These are phyloP conservation scores for Trichosporon sp. DNA, from an alignment of 1,284 basidiomycete genomes.

Conservation along the genomic window DNA sequence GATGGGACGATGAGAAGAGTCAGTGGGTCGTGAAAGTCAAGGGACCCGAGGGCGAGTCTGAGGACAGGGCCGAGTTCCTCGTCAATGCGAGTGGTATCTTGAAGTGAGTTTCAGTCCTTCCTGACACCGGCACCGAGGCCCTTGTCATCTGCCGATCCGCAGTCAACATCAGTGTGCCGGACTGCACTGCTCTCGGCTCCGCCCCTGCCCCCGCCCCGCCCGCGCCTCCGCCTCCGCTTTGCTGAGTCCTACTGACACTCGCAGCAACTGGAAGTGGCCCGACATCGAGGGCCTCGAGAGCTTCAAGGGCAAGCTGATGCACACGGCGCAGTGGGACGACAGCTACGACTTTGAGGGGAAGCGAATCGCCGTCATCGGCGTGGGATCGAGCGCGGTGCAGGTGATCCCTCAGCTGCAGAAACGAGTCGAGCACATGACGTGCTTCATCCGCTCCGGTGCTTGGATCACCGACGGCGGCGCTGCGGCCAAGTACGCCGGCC, in stretches of 20 bases:
- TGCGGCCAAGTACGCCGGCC: slow-evolving; percentile 22
- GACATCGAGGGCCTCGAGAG: slow-evolving; percentile 25
- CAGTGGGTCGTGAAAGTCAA: slow-evolving; percentile 30
- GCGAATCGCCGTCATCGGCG: slow-evolving; percentile 18
- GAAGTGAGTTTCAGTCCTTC: background rate
- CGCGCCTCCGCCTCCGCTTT: background rate
- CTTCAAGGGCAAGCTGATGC: slow-evolving; percentile 28
- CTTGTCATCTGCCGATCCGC: background rate
- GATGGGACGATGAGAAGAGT: slow-evolving; percentile 23
- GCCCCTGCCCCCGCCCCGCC: too few species aligned
- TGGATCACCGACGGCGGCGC: slow-evolving; percentile 30
- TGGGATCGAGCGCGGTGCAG: slow-evolving; percentile 17
- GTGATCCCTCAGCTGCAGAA: slow-evolving; percentile 26
- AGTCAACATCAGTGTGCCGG: too few species aligned
- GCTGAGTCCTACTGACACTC: background rate
- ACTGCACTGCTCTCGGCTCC: too few species aligned
- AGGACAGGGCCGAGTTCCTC: slow-evolving; percentile 33
- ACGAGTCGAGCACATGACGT: slow-evolving; percentile 12
- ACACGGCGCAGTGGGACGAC: slow-evolving; percentile 27
- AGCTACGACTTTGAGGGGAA: slow-evolving; percentile 14
- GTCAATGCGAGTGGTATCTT: slow-evolving; percentile 31
- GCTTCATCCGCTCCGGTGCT: slow-evolving; percentile 20
- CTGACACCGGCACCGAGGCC: too few species aligned
- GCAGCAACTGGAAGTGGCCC: slow-evolving; percentile 12
- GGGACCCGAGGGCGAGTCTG: slow-evolving; percentile 7